Base-by-base conservation (phyloP, 768 basidiomycete genomes). In the Lactarius evosmus region DNA sequence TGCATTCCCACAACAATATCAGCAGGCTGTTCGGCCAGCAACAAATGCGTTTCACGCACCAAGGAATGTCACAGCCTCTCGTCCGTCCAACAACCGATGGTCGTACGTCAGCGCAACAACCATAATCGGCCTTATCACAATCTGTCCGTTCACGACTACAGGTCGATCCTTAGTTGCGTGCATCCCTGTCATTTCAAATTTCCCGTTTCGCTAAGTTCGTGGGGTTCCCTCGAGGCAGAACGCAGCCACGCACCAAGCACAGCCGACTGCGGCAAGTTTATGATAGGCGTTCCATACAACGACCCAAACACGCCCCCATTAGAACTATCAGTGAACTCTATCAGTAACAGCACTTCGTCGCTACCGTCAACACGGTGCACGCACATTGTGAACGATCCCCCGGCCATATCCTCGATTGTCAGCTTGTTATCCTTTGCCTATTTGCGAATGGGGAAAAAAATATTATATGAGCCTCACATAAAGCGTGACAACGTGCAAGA, bases 251-350 rank as follows among this genome's bases (percentile, higher is more conserved):
- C 70, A 82, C 91, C 95, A 60, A 99, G 85, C 7, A 98, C 94
- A 58, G 95, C 96, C 27, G 94, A 78, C 74, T 98, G 96, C 4
- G 95, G 96, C 51, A 95, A 80, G 81, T 98, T 98, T 78, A 98
- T 96, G 73, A 99, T 99, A 40, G 96, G 96, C n/a, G 96, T 99
- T 44, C 96, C 96, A 72, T 89, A 97, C 55, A 99, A 79, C 55
- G 93, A 96, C 50, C 96, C 96, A 72, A 99, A 99, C 74, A 99
- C 96, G 70, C 96, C 96, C 51, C 96, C 97, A 73, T 99, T 99
- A 44, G 97, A 98, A 75, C 94, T 96, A 66, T 27, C 66, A 40
- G 62, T 50, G 46, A 53, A 44, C 52, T 38, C 60, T 65, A 65
- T 65, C 60, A 65, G 56, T 11, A 57, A 54, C 50, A 33, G 32